Evolutionary conservation across 2,329 filamentous ascomycete species (phyloP), one percentile per base, ranked within the genome.

Genomic region (Byssochlamys sp.): DNA sequence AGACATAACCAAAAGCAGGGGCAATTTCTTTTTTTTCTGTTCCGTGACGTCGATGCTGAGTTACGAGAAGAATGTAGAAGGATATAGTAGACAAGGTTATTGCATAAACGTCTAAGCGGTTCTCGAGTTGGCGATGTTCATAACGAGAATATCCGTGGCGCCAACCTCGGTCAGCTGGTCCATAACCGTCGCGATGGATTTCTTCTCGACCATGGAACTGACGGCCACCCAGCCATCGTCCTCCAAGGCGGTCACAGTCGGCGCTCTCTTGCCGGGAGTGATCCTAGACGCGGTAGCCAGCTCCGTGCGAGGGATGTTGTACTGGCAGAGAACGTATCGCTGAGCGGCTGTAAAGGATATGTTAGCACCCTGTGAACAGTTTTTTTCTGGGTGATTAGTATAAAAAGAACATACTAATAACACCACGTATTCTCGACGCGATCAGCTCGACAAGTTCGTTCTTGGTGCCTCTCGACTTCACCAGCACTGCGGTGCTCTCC

Each of bases 161-260:
- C 91, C 91, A 28, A 88, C 81, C 67, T 81, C 83, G 31, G 81
- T 85, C 69, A 96, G 72, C 65, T 89, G 82, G 72, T 96, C 91
- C 91, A 96, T 96, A 39, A 88, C 89, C 5, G 84, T 79, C 1
- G 91, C 91, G 68, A 95, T 87, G 67, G 83, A 82, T 78, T 90
- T 92, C 78, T 90, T 89, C 78, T 90, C 86, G 5, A 96, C 91
- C 92, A 97, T 97, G 54, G 86, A 86, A 70, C 85, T 90, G 61
- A 97, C 88, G n/a, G 92, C 91, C 35, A 96, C 90, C 92, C 92
- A 97, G 56, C 86, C 89, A 57, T 90, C 84, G 69, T 90, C 88
- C 64, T 96, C 92, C 2, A 99, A 80, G 14, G 88, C 80, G n/a
- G 89, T 96, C 65, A 97, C 82, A 1, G 92, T 97, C 2, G 94